Conservation (phyloP, 192 early-diverging fungal genomes). For the Phlyctochytrium planicorne region DNA sequence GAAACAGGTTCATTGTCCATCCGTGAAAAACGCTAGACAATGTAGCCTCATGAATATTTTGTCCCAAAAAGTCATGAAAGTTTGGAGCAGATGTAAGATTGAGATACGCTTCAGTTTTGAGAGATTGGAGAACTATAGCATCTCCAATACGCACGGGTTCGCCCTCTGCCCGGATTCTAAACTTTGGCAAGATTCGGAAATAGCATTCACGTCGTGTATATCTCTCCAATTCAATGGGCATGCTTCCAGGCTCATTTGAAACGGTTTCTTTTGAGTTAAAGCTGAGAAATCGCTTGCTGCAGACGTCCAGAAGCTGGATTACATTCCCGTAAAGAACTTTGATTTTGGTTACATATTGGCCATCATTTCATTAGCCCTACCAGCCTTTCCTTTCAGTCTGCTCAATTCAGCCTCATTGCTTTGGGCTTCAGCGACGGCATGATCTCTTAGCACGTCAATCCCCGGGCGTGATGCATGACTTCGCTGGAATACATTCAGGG, state of each 20-base stretch:
- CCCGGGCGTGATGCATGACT: constrained; percentile 1
- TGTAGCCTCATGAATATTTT: constrained; percentile 19
- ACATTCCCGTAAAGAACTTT: constrained; percentile 32
- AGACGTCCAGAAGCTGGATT: constrained; percentile 30
- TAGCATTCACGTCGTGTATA: constrained; percentile 12
- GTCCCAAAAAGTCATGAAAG: background rate
- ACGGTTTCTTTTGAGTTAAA: constrained; percentile 27
- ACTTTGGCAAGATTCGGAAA: constrained; percentile 38
- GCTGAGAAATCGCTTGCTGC: constrained; percentile 21
- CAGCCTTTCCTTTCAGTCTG: constrained; percentile 25
- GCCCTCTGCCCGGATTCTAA: constrained; percentile 36
- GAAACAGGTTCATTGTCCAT: constrained; percentile 27
- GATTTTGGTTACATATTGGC: background rate
- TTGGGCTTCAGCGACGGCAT: constrained; percentile 25
- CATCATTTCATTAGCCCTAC: background rate
- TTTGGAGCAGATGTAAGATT: constrained; percentile 1
- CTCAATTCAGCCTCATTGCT: constrained; percentile 30
- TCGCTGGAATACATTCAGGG: constrained; percentile 10
- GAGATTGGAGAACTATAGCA: constrained; percentile 28
- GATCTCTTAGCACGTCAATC: constrained; percentile 6
- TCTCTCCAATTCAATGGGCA: constrained; percentile 22
- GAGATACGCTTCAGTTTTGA: constrained; percentile 31
- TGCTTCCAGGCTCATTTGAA: constrained; percentile 20
- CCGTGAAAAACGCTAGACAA: constrained; percentile 20
- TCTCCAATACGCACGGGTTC: constrained; percentile 34